phyloP scores from a whole-genome alignment of 768 basidiomycete genomes.

The Tulasnella sp. region DNA sequence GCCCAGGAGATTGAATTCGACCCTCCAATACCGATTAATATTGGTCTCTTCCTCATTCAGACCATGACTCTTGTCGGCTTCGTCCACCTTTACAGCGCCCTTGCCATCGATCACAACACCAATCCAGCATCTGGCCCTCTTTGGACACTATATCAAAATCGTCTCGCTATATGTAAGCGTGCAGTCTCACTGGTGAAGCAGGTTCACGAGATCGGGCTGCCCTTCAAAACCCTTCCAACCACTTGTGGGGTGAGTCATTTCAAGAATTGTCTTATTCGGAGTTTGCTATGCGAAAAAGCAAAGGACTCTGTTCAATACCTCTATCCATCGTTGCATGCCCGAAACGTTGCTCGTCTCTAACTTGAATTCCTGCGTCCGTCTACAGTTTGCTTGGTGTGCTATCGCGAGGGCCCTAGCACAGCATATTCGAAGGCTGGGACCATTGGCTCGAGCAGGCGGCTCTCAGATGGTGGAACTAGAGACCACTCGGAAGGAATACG shows the following conservation, averaged over 20 bases:
- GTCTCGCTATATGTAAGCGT: not conserved
- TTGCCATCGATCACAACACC: not conserved
- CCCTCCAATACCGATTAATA: not conserved
- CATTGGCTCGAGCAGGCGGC: not conserved
- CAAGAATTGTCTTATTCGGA: no score
- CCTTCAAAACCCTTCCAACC: not conserved
- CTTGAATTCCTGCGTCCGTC: not conserved
- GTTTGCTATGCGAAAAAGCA: no score
- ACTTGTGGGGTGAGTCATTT: conserved; percentile 10
- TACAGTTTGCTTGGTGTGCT: conserved; percentile 7
- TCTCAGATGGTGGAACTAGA: not conserved
- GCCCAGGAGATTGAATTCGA: not conserved
- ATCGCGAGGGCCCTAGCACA: not conserved
- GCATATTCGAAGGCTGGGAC: not conserved
- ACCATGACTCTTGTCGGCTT: not conserved
- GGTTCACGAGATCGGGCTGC: not conserved
- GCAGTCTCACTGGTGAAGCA: not conserved
- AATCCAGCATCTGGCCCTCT: not conserved
- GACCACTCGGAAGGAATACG: not conserved
- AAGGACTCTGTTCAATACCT: no score
- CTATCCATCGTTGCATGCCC: no score
- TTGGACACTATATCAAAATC: conserved; percentile 1
- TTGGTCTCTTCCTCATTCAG: not conserved
- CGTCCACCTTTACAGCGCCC: conserved; percentile 7
- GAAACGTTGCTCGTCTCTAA: no score